Percentiles rank a stretch among this genome's conserved stretches.
Conservation (phyloP, 2,329 filamentous ascomycete species). For the Pezicula radicicola region DNA sequence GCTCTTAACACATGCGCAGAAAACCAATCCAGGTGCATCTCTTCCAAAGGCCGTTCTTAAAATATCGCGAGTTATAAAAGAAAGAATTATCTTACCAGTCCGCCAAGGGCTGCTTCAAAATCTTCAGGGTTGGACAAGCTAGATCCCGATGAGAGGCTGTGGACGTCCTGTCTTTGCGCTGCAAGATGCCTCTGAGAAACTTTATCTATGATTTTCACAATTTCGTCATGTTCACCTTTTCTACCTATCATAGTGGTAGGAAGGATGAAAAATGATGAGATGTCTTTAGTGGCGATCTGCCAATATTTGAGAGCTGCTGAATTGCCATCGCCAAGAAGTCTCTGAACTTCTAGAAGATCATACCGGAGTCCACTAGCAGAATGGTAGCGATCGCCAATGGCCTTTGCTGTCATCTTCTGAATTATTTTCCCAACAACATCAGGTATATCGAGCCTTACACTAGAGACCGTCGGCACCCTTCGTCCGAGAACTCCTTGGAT, state of each 20-base stretch:
- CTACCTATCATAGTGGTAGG: conserved; percentile 81
- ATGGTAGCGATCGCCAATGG: conserved; percentile 83
- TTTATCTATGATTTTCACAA: conserved; percentile 73
- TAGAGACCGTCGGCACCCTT: conserved; percentile 73
- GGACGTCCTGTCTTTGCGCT: conserved; percentile 37
- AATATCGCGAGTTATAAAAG: no score
- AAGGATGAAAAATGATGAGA: conserved; percentile 89
- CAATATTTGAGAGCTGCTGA: conserved; percentile 68
- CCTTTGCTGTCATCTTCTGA: conserved; percentile 89
- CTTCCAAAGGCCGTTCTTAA: no score
- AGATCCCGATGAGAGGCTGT: conserved; percentile 51
- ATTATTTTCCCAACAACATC: conserved; percentile 80
- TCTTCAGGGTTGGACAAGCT: conserved; percentile 41
- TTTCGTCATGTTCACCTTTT: conserved; percentile 64
- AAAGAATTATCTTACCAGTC: conserved; percentile 31
- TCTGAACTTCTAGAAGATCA: conserved; percentile 72
- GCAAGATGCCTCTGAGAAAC: conserved; percentile 64
- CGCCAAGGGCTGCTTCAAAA: conserved; percentile 32
- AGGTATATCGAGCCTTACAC: conserved; percentile 77
- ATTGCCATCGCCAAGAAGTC: conserved; percentile 74
- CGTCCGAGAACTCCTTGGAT: conserved; percentile 85
- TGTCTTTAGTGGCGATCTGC: conserved; percentile 76
- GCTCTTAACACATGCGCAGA: no score
- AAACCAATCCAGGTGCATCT: no score
- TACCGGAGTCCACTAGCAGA: conserved; percentile 82